Base-by-base conservation (phyloP, 371 early-diverging fungal species). In the Mortierella sp. region DNA sequence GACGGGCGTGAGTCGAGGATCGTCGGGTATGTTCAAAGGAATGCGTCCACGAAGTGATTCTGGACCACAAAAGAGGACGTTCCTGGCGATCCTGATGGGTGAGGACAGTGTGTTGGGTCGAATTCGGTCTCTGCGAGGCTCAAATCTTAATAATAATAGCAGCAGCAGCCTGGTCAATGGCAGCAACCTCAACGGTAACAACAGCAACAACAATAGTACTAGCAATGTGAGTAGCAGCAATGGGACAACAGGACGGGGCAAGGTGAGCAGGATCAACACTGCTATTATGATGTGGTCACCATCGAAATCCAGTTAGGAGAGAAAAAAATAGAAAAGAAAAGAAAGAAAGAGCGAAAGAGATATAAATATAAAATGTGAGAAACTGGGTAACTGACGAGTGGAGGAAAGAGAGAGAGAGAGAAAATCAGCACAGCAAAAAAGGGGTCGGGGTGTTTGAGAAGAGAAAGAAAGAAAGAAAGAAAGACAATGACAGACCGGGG, bases 1-100 rank as follows among this genome's bases (percentile, higher is more conserved):
- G 19, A 16, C 46, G 21, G 46, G 29, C 16, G 21, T 45, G 14
- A 44, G 65, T 43, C 55, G 56, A 21, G 37, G 37, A 28, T 62
- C 62, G 1, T 29, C 65, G 16, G 26, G 45, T n/a, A 66, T 70
- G 21, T 53, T 48, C 21, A 71, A 50, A 15, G 23, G 44, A 12
- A 29, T 26, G 1, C 66, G 72, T 5, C 58, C 72, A 26, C 57
- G 72, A 4, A 65, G 66, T 45, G 70, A 75, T 46, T 70, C 63
- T 37, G 69, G 75, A 19, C 46, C 74, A 23, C 72, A 66, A 37
- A 37, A 72, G 61, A 79, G 58, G 65, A 76, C 71, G 43, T 79
- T 79, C 52, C 19, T 79, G 21, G 69, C 73, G 57, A 79, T 79
- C 44, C 57, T 79, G 64, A 79, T 79, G 79, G 79, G 79, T 19